Evolutionary conservation across 371 early-diverging fungal genomes (phyloP).

Genomic region (Haplosporangium sp.): DNA sequence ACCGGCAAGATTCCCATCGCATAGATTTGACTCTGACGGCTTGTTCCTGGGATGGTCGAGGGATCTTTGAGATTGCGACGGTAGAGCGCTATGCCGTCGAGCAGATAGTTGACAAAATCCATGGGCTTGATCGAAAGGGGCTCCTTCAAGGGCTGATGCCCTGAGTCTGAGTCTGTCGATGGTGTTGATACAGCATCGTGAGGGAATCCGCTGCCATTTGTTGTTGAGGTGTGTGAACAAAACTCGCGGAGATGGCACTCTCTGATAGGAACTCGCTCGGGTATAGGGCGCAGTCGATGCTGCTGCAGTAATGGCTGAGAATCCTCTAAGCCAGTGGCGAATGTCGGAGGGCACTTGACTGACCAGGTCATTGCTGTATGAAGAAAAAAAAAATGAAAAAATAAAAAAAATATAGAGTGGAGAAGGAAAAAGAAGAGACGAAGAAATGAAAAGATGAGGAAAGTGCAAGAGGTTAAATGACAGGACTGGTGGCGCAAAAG

Average conservation of each 20-base stretch:
- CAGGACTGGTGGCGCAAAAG: too few relatives aligned
- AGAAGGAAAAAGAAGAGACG: slow-evolving; percentile 1
- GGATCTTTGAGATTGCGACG: slow-evolving; percentile 21
- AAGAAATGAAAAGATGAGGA: too few relatives aligned
- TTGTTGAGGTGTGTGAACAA: slow-evolving; percentile 3
- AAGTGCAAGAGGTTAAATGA: too few relatives aligned
- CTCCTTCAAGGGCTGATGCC: slow-evolving; percentile 18
- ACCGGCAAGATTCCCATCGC: slow-evolving; percentile 27
- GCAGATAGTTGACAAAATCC: slow-evolving; percentile 23
- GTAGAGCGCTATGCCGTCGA: slow-evolving; percentile 10
- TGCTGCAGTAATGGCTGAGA: not conserved
- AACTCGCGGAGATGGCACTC: slow-evolving; percentile 31
- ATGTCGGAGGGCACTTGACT: slow-evolving; percentile 4
- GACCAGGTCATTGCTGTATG: slow-evolving; percentile 19
- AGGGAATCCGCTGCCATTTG: not conserved
- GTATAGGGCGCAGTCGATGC: not conserved
- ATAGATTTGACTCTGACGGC: slow-evolving; percentile 19
- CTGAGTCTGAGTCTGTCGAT: not conserved
- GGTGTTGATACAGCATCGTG: not conserved
- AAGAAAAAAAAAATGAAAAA: not conserved
- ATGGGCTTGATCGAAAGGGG: slow-evolving; percentile 18
- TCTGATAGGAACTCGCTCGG: slow-evolving; percentile 7
- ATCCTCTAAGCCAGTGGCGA: not conserved
- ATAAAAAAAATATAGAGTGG: not conserved
- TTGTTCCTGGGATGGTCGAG: slow-evolving; percentile 27